Evolutionary conservation across 1,284 basidiomycete species (phyloP), one percentile per base, ranked within the genome.

Genomic region (Austroboletus novae-zelandiae): DNA sequence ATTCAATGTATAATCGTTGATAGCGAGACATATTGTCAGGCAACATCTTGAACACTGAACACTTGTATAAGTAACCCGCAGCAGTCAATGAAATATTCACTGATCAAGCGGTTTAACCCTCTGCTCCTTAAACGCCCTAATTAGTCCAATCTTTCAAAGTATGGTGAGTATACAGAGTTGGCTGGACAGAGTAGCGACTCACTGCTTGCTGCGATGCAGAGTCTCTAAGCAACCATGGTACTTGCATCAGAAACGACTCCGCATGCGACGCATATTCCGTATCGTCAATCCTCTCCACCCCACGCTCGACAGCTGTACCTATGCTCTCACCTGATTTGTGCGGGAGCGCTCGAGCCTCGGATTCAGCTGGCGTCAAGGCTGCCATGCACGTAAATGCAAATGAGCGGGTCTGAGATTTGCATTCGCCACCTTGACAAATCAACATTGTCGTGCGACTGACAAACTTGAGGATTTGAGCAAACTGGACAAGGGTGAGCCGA

Each of bases 371-470:
- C 1, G 49, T 17, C 30, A 61, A 31, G 1, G 59, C 59, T 4
- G 30, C 45, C 44, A 61, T 11, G 17, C 52, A 60, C 15, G 17
- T 45, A 13, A 63, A 60, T 15, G 43, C 44, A 17, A 56, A 56
- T 11, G 48, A 30, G 14, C 48, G 61, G 1, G 61, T 51, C 35
- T 58, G 56, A 5, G 40, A 50, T 15, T 18, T 35, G 32, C 32
- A 34, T 34, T 11, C 32, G 15, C 32, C 11, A 15, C 32, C 32
- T 34, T 34, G 32, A 34, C 46, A 57, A 3, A 50, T 15, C 36
- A 41, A 0, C 43, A 15, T 47, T 1, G 50, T 49, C 50, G 37
- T 34, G 2, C 46, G 48, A 11, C 58, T 45, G 5, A 62, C 17
- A 13, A 60, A 43, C 5, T n/a, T 34, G 32, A 61, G 32, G 9